These are phyloP conservation scores for Protostelium mycophagum DNA, from an alignment of 78 protist species.

Conservation along the genomic window DNA sequence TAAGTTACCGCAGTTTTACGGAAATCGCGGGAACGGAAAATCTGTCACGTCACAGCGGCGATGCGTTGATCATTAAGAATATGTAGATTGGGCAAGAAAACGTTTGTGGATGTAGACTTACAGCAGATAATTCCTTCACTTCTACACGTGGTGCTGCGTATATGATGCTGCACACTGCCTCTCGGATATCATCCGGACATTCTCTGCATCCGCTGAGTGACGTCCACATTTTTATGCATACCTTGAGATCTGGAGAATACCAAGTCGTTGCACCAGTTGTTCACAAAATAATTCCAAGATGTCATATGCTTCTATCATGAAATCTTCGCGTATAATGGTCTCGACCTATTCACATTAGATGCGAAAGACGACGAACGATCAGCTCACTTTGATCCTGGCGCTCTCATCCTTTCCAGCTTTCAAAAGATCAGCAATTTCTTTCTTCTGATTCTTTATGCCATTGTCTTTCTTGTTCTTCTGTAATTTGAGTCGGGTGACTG, in stretches of 20 bases:
- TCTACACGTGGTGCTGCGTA: slow-evolving; percentile 58
- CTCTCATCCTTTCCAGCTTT: slow-evolving; percentile 43
- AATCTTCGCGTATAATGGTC: slow-evolving; percentile 44
- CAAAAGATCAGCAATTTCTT: slow-evolving; percentile 42
- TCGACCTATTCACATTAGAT: slow-evolving; percentile 11
- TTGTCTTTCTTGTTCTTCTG: slow-evolving; percentile 41
- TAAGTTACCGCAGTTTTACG: too few species aligned
- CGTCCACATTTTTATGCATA: not conserved
- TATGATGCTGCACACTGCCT: slow-evolving; percentile 42
- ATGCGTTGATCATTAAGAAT: too few species aligned
- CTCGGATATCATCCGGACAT: slow-evolving; percentile 40
- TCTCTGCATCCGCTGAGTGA: slow-evolving; percentile 8
- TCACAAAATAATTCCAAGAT: slow-evolving; percentile 48
- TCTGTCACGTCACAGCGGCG: too few species aligned
- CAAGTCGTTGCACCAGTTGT: slow-evolving; percentile 19
- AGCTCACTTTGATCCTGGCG: slow-evolving; percentile 31
- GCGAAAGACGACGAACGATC: not conserved
- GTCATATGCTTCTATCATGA: slow-evolving; percentile 31
- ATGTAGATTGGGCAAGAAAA: too few species aligned
- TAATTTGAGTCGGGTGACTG: slow-evolving; percentile 49
- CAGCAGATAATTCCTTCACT: slow-evolving; percentile 33
- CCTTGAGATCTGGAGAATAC: slow-evolving; percentile 14
- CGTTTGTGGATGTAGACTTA: not conserved
- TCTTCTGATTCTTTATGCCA: slow-evolving; percentile 33
- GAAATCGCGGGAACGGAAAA: too few species aligned